phyloP scores from a whole-genome alignment of 2,329 filamentous ascomycete genomes.

The Sclerotinia glacialis region DNA sequence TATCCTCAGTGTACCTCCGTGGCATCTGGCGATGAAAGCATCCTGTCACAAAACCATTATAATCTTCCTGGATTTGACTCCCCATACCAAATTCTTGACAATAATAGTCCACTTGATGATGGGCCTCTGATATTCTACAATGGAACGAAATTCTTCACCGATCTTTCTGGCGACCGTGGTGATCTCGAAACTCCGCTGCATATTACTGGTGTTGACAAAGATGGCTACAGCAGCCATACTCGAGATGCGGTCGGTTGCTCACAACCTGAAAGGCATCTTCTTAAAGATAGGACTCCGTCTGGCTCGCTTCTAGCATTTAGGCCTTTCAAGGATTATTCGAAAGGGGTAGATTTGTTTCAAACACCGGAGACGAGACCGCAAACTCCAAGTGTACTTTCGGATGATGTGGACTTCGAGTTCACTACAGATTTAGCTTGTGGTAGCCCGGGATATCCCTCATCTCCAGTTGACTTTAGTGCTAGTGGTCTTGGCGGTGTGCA shows the following conservation, averaged over 20 bases:
- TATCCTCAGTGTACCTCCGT: conserved; percentile 48
- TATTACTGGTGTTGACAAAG: conserved; percentile 47
- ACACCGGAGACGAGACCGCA: conserved; percentile 27
- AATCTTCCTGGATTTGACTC: not conserved
- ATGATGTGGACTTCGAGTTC: conserved; percentile 36
- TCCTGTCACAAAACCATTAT: not conserved
- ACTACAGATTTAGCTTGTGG: conserved; percentile 29
- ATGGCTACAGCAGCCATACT: conserved; percentile 35
- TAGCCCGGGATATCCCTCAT: conserved; percentile 2
- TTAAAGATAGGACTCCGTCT: conserved; percentile 28
- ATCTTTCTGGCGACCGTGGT: conserved; percentile 66
- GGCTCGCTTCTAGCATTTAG: conserved; percentile 39
- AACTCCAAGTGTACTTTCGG: conserved; percentile 31
- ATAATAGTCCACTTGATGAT: conserved; percentile 51
- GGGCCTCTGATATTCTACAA: conserved; percentile 83
- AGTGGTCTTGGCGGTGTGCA: conserved; percentile 58
- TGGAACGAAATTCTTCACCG: conserved; percentile 75
- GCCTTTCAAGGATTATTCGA: conserved; percentile 48
- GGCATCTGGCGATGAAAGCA: conserved; percentile 22
- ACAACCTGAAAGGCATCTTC: not conserved
- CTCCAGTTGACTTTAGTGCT: conserved; percentile 48
- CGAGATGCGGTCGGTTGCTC: conserved; percentile 27
- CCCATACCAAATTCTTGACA: conserved; percentile 26
- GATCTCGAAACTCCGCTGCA: conserved; percentile 50
- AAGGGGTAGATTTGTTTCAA: conserved; percentile 27